Base-by-base conservation (phyloP, 768 basidiomycete genomes). In the Clitopilus passeckerianus region DNA sequence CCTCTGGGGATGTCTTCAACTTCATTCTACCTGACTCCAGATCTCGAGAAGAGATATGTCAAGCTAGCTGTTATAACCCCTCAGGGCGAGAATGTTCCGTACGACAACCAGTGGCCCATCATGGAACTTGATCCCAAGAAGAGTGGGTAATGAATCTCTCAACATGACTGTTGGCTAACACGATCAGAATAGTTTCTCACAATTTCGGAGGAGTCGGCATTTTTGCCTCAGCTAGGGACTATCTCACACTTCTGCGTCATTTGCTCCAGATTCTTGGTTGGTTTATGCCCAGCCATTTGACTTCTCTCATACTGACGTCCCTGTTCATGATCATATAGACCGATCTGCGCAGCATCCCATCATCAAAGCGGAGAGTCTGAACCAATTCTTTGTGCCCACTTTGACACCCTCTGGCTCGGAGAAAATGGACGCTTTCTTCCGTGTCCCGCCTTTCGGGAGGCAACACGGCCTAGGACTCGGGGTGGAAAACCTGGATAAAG, bases 201-300 rank as follows among this genome's bases (percentile, higher is more conserved):
- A 62, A 64, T 56, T 37, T 67, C 8, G 65, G 59, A 1, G 66
- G 64, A 6, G 58, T 59, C 10, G 63, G 61, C 7, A 27, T 67
- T 7, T 65, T 61, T 53, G 54, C 58, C 14, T 61, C 68, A 8
- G 57, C 64, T 54, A 64, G 62, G 50, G 66, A 67, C 43, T 66
- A 67, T 52, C 64, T 67, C 9, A 50, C 63, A 1, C 5, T 67
- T 50, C 30, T 34, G 10, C 54, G 54, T 24, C 54, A 55, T 22
- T 6, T 55, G 3, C 35, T 55, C 6, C 54, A 55, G 15, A 34
- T 55, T 20, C 16, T 33, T 14, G 54, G 54, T 55, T 50, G 4
- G n/a, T 18, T 18, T 50, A 9, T 20, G 6, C 18, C 20, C 12
- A 18, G 12, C 5, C 18, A 18, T 18, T n/a, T 50, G 16, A 20